phyloP scores from a whole-genome alignment of 108 stramenopile species.

The Skeletonema costatum region DNA sequence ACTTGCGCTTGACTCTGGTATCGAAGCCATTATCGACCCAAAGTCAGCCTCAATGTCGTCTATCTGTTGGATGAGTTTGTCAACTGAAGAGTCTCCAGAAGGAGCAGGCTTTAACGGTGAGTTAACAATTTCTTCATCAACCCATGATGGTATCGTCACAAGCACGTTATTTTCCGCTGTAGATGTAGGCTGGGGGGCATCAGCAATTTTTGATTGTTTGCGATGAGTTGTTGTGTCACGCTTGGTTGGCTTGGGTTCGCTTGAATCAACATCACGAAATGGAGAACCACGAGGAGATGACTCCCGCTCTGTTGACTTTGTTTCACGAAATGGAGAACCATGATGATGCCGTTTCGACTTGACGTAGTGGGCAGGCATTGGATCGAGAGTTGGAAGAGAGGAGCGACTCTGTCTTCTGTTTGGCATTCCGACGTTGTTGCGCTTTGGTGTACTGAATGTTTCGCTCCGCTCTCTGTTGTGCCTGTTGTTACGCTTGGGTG shows the following conservation, averaged over 20 bases:
- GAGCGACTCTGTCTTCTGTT: background rate
- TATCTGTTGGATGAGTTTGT: slow-evolving; percentile 35
- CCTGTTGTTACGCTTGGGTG: background rate
- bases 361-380: background rate
- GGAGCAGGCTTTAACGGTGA: slow-evolving; percentile 21
- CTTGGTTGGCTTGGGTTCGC: background rate
- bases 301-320: background rate
- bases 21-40: slow-evolving; percentile 31
- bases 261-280: background rate
- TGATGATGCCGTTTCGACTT: background rate
- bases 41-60: slow-evolving; percentile 55
- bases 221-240: background rate
- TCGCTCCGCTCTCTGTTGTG: background rate
- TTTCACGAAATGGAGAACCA: no score
- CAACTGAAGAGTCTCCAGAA: slow-evolving; percentile 40
- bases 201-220: background rate
- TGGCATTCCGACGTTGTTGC: background rate
- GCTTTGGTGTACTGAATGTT: background rate
- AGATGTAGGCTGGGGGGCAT: background rate
- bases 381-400: background rate
- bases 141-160: slow-evolving; percentile 31
- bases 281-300: background rate
- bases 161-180: background rate
- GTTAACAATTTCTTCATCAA: slow-evolving; percentile 35
- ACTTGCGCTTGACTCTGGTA: slow-evolving; percentile 22